phyloP scores from a whole-genome alignment of 306 rosid species.

The Lagenaria siceraria region DNA sequence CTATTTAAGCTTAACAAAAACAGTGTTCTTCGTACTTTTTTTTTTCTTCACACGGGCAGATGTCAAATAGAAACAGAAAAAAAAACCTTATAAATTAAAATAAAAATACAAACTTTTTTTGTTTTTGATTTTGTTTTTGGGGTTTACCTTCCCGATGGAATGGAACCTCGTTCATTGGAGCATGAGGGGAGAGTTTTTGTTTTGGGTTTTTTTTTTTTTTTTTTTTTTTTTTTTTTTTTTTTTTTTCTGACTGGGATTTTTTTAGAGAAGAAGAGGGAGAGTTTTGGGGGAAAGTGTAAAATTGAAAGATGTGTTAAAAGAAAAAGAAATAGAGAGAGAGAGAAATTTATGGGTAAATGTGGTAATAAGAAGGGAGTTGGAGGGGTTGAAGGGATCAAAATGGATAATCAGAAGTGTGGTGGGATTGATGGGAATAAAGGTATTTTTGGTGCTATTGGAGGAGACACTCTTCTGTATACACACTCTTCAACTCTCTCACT shows the following conservation, averaged over 20 bases:
- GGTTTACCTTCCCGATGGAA: slow-evolving; percentile 51
- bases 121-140: background rate
- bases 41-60: background rate
- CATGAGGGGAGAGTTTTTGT: background rate
- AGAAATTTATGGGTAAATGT: background rate
- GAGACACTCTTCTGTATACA: background rate
- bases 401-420: background rate
- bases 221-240: too few relatives aligned
- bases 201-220: background rate
- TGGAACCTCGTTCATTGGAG: background rate
- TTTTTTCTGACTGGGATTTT: background rate
- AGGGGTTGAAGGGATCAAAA: background rate
- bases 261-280: background rate
- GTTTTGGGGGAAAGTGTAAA: background rate
- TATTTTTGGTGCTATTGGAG: slow-evolving; percentile 4
- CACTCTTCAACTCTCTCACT: background rate
- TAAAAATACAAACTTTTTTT: background rate
- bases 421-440: slow-evolving; percentile 17
- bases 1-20: slow-evolving; percentile 22
- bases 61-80: background rate
- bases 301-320: too few relatives aligned
- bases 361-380: background rate
- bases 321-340: too few relatives aligned
- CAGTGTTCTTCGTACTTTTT: slow-evolving; percentile 2
- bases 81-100: too few relatives aligned